Evolutionary conservation across 2,329 filamentous ascomycete species (phyloP), one percentile per base, ranked within the genome.

Genomic region (Didymella glomerata): DNA sequence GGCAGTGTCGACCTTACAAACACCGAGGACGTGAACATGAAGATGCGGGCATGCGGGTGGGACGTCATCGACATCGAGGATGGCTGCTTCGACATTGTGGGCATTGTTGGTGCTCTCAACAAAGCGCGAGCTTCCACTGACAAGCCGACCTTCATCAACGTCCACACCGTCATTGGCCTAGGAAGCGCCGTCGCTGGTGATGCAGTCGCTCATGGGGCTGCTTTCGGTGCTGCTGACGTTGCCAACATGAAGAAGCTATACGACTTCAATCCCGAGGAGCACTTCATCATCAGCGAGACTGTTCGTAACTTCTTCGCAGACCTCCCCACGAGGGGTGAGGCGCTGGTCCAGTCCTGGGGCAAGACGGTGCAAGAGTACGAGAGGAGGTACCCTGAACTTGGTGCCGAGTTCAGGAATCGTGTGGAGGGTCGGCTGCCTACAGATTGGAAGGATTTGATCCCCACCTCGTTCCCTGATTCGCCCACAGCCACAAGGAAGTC

Each of bases 101-200:
- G 71, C 0, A 78, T 86, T 27, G 80, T 85, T 6, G 50, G 69
- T 11, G 83, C 84, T 1, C 71, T 86, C 27, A 72, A 80, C 41
- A 70, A 76, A 22, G 82, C 82, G 8, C 78, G 80, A 48, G 65
- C 68, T 2, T 78, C 76, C 2, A 77, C 69, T 7, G 77, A 81
- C 2, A 85, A 84, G 66, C 85, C 85, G 0, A 83, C 81, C 0
- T 86, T 87, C 61, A 82, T 87, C 76, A 87, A 87, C 61, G 76
- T 86, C 8, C 79, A 78, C 20, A 87, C 85, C 0, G 74, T 84
- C n/a, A 87, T 86, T 22, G 84, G 85, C 0, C 60, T 85, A 0
- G 83, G 83, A 6, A 85, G 76, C 38, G 70, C 72, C 20, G 76
- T 77, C 1, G 78, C 77, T 4, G 80, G 80, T 5, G 74, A 83